Conservation (phyloP, 2,329 filamentous ascomycete genomes). For the Penicillium sp. region DNA sequence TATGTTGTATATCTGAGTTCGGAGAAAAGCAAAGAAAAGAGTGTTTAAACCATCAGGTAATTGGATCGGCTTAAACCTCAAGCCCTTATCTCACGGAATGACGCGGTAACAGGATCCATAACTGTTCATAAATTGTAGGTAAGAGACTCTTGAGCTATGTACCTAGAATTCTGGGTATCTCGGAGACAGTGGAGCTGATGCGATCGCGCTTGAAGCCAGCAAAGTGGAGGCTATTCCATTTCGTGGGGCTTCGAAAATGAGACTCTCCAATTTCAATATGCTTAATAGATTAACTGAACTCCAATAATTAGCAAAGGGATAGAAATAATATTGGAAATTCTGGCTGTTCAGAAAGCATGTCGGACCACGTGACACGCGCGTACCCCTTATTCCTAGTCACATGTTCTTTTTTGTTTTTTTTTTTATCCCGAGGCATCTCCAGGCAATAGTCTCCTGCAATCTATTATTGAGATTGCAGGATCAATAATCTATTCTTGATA, state of each 20-base stretch:
- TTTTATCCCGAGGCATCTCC: background rate
- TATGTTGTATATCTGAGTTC: background rate
- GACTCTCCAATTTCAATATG: background rate
- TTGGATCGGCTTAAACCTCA: background rate
- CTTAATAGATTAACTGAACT: background rate
- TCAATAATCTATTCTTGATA: background rate
- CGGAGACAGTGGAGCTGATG: background rate
- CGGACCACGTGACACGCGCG: background rate
- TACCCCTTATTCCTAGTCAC: conserved; percentile 4
- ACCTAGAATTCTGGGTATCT: background rate
- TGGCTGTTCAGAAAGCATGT: background rate
- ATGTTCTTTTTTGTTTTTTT: conserved; percentile 2
- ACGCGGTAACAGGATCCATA: background rate
- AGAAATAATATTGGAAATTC: background rate
- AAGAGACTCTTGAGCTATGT: background rate
- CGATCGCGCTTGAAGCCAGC: background rate
- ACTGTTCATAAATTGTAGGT: background rate
- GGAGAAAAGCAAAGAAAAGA: background rate
- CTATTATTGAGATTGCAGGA: background rate
- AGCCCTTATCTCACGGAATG: background rate
- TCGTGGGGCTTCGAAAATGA: background rate
- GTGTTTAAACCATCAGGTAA: background rate
- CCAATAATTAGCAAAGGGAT: background rate
- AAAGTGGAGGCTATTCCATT: background rate
- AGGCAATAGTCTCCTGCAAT: background rate